Conservation (phyloP, 306 rosid species). For the Lathyrus tuberosus region DNA sequence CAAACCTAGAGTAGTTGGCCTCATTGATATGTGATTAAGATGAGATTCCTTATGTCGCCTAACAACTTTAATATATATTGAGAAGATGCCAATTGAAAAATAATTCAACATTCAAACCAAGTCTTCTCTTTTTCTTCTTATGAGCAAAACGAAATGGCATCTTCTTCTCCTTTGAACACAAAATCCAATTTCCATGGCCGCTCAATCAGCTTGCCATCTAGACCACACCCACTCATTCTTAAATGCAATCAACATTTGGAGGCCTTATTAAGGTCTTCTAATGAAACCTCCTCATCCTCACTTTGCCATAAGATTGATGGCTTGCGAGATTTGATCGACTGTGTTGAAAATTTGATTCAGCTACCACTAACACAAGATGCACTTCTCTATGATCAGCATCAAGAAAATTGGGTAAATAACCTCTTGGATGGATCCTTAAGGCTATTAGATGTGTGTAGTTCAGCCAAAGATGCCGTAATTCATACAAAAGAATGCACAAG, state of each 20-base stretch:
- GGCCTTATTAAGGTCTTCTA: neutral
- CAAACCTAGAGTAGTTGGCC: constrained; percentile 38
- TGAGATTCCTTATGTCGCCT: constrained; percentile 40
- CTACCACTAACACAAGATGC: constrained; percentile 28
- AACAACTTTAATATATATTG: constrained; percentile 29
- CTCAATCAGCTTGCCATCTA: constrained; percentile 41
- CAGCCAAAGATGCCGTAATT: constrained; percentile 38
- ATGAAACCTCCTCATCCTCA: neutral
- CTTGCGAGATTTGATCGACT: constrained; percentile 35
- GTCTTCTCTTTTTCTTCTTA: constrained; percentile 20
- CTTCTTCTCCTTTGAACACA: constrained; percentile 32
- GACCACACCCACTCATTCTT: constrained; percentile 33
- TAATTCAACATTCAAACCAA: constrained; percentile 29
- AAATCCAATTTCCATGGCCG: constrained; percentile 32
- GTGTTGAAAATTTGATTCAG: constrained; percentile 35
- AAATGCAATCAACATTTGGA: neutral
- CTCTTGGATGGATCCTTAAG: constrained; percentile 36
- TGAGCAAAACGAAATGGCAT: constrained; percentile 33
- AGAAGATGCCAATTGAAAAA: constrained; percentile 29
- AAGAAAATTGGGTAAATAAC: constrained; percentile 28
- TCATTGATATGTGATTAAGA: constrained; percentile 26
- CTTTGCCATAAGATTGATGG: constrained; percentile 30
- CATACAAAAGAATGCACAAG: constrained; percentile 44
- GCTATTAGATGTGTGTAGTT: constrained; percentile 40
- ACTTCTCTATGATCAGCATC: constrained; percentile 8